Conservation (phyloP, 176 grass and related monocot species). For the Coix lacrymajobi region DNA sequence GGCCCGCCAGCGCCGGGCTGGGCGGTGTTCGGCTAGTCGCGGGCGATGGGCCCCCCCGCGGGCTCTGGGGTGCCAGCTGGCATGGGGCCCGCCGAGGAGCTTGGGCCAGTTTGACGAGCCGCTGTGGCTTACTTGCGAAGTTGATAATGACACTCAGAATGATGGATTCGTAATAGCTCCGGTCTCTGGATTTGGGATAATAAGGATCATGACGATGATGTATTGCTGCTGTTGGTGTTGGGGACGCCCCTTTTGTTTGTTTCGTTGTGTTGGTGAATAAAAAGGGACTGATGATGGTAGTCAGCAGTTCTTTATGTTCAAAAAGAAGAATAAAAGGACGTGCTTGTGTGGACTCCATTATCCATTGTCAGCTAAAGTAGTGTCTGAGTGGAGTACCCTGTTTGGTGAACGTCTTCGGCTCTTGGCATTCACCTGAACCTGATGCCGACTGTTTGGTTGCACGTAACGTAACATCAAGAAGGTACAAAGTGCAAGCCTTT, state of each 20-base stretch:
- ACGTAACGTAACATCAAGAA: no score
- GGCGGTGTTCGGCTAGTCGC: conserved; percentile 15
- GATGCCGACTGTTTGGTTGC: no score
- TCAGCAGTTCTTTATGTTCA: neutral
- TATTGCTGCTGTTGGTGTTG: neutral
- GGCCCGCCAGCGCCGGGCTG: neutral
- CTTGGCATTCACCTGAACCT: no score
- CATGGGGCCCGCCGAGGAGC: conserved; percentile 15
- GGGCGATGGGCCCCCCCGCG: conserved; percentile 27
- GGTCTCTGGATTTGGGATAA: neutral
- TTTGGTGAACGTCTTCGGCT: no score
- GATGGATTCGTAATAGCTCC: neutral
- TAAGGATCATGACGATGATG: neutral
- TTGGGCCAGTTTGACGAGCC: conserved; percentile 70
- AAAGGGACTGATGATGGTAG: no score
- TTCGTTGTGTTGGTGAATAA: neutral
- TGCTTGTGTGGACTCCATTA: neutral
- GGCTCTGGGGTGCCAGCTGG: no score
- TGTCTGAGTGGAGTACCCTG: neutral
- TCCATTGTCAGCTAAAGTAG: neutral
- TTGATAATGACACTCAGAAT: conserved; percentile 8
- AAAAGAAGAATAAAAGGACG: neutral
- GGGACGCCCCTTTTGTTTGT: neutral
- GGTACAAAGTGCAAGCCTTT: no score
- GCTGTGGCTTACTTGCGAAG: conserved; percentile 61